Conservation (phyloP, 2,329 filamentous ascomycete genomes). For the Penicillium sp. region DNA sequence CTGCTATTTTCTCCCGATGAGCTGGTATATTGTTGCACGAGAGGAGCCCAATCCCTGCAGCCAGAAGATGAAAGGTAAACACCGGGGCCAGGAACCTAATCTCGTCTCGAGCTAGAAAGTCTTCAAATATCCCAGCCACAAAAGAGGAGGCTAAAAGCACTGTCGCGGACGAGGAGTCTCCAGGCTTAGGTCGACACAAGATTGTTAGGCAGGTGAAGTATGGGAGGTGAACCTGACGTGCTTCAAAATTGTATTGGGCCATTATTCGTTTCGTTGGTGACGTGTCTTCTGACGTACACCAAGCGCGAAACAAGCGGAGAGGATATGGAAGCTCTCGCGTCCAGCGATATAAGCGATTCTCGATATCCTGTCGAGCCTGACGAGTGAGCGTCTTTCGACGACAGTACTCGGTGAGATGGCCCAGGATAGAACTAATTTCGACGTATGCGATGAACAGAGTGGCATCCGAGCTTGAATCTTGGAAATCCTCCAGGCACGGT, state of each 20-base stretch:
- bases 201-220: slow-evolving; percentile 44
- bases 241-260: slow-evolving; percentile 38
- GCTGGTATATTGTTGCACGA: slow-evolving; percentile 33
- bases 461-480: slow-evolving; percentile 25
- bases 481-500: slow-evolving; percentile 37
- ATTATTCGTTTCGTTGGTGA: neutral
- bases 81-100: slow-evolving; percentile 43
- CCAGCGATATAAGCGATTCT: slow-evolving; percentile 36
- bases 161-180: slow-evolving; percentile 34
- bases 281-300: neutral
- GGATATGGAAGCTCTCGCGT: slow-evolving; percentile 33
- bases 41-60: slow-evolving; percentile 39
- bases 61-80: slow-evolving; percentile 45
- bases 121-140: slow-evolving; percentile 44
- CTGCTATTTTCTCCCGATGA: slow-evolving; percentile 21
- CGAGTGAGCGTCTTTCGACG: slow-evolving; percentile 27
- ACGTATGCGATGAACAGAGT: slow-evolving; percentile 42
- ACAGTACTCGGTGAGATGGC: slow-evolving; percentile 27
- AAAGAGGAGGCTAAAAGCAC: slow-evolving; percentile 44
- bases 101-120: slow-evolving; percentile 45
- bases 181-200: slow-evolving; percentile 32
- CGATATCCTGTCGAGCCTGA: slow-evolving; percentile 23
- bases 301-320: slow-evolving; percentile 24
- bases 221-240: slow-evolving; percentile 38
- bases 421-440: slow-evolving; percentile 40